A percentile compares a stretch with the other conserved stretches of the same genome.
phyloP scores from a whole-genome alignment of 1,139 yeast species.

The Lodderomyces parapsilosis region DNA sequence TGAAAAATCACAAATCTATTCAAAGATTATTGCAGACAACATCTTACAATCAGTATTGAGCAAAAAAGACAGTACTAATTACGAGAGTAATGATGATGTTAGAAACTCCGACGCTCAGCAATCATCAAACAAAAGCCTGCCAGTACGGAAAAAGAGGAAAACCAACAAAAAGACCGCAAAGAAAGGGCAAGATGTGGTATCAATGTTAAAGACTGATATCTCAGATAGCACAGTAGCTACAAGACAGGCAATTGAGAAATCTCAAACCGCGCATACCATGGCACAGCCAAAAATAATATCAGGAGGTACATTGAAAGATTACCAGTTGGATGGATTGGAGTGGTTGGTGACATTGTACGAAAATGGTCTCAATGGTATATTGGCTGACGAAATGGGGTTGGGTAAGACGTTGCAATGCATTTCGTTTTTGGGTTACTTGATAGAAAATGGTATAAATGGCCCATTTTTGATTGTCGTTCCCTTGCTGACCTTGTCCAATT shows the following conservation, averaged over 20 bases:
- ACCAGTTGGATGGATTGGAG: conserved; percentile 86
- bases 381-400: conserved; percentile 97
- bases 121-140: conserved; percentile 9
- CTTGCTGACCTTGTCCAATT: conserved; percentile 79
- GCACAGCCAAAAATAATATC: conserved; percentile 65
- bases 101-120: no score
- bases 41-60: conserved; percentile 48
- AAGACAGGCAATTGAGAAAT: conserved; percentile 23
- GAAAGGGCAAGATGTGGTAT: conserved; percentile 20
- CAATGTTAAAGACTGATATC: conserved; percentile 23
- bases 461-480: conserved; percentile 90
- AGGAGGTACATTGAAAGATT: conserved; percentile 72
- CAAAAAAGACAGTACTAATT: conserved; percentile 2
- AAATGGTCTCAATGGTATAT: conserved; percentile 90
- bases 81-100: no score
- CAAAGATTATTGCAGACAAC: conserved; percentile 79
- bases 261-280: conserved; percentile 22
- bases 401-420: conserved; percentile 92
- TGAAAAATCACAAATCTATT: conserved; percentile 79
- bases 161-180: conserved; percentile 12
- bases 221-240: conserved; percentile 22
- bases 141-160: conserved; percentile 14
- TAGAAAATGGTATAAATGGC: conserved; percentile 78
- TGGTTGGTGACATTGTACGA: conserved; percentile 89
- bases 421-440: conserved; percentile 69